These are phyloP conservation scores for Globisporangium parvum DNA, from an alignment of 352 stramenopile genomes.

Conservation along the genomic window DNA sequence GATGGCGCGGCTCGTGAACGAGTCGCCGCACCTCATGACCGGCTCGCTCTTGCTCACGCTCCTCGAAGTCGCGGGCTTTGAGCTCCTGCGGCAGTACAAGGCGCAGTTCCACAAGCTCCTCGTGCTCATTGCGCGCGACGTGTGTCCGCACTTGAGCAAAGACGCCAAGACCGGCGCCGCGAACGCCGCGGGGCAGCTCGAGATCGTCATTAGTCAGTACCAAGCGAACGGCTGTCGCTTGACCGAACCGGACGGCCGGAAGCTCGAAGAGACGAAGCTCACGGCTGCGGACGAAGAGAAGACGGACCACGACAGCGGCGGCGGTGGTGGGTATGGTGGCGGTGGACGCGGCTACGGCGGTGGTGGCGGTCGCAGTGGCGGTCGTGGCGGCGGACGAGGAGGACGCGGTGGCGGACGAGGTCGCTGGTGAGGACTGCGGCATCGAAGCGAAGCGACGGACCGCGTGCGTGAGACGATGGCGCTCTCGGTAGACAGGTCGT, in stretches of 20 bases:
- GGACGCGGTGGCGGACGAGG: conserved; percentile 1
- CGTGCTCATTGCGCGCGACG: conserved; percentile 54
- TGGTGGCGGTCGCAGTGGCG: conserved; percentile 32
- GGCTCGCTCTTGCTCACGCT: conserved; percentile 63
- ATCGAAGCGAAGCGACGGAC: too few species aligned
- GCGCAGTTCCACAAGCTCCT: conserved; percentile 77
- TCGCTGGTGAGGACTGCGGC: not conserved
- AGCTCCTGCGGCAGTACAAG: conserved; percentile 58
- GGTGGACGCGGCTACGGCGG: conserved; percentile 17
- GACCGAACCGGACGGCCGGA: conserved; percentile 51
- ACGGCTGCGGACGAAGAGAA: conserved; percentile 61
- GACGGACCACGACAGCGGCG: conserved; percentile 33
- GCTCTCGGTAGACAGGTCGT: not conserved
- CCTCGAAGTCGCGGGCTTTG: conserved; percentile 70
- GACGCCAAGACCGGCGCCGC: conserved; percentile 69
- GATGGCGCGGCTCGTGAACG: conserved; percentile 64
- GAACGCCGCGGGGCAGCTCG: conserved; percentile 64
- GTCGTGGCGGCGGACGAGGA: conserved; percentile 18
- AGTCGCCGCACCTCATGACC: conserved; percentile 67
- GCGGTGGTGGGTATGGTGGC: conserved; percentile 15
- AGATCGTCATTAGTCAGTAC: conserved; percentile 73
- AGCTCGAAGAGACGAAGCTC: conserved; percentile 68
- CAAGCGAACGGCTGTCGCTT: conserved; percentile 48
- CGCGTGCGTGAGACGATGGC: too few species aligned
- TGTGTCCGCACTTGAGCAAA: conserved; percentile 61